These are phyloP conservation scores for Suhomyces choctaworum DNA, from an alignment of 1,139 yeast genomes.

Conservation along the genomic window DNA sequence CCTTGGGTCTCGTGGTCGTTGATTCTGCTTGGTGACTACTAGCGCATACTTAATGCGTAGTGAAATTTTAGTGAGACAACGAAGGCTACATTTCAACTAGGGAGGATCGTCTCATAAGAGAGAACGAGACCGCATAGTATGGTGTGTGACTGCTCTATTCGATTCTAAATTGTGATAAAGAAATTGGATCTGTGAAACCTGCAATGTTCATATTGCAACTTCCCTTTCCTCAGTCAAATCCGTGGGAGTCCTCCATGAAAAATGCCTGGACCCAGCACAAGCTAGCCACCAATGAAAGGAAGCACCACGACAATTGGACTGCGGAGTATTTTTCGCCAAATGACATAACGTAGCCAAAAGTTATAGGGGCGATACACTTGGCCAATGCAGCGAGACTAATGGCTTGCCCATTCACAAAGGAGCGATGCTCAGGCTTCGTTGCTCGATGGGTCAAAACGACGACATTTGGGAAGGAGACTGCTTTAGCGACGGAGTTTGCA, in stretches of 20 bases:
- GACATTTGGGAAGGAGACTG: conserved; percentile 43
- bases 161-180: no score
- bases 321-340: conserved; percentile 25
- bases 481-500: conserved; percentile 9
- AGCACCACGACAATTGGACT: conserved; percentile 55
- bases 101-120: no score
- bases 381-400: conserved; percentile 54
- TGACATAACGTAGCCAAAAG: conserved; percentile 59
- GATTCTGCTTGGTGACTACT: no score
- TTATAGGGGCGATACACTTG: conserved; percentile 56
- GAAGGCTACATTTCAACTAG: no score
- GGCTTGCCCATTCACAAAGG: conserved; percentile 51
- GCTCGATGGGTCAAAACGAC: conserved; percentile 49
- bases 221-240: no score
- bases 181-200: no score
- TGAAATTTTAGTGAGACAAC: no score
- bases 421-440: conserved; percentile 48
- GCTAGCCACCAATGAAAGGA: conserved; percentile 37
- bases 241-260: conserved; percentile 33
- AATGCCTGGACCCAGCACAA: conserved; percentile 33
- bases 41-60: no score
- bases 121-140: no score
- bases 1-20: no score
- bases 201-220: no score
- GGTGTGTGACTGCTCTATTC: no score